These are phyloP conservation scores for Protomyces macrosporus DNA, from an alignment of 1,139 yeast species.

Conservation along the genomic window DNA sequence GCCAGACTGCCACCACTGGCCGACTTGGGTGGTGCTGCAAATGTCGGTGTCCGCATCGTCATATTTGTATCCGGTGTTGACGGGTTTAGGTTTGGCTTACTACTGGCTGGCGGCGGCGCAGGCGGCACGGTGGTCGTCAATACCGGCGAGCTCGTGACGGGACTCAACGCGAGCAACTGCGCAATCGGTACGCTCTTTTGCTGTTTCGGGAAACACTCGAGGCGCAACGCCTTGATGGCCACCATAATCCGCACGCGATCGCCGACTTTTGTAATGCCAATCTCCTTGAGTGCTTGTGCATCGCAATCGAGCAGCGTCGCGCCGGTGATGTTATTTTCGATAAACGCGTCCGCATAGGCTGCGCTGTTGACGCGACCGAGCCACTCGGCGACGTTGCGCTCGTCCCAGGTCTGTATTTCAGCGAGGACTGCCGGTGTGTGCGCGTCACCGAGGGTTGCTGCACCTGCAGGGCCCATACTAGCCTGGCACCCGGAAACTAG, in stretches of 20 bases:
- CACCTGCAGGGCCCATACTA: neutral
- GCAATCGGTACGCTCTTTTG: slow-evolving; percentile 1
- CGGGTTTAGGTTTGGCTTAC: neutral
- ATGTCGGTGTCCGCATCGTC: neutral
- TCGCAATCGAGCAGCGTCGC: slow-evolving; percentile 64
- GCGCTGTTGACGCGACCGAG: slow-evolving; percentile 39
- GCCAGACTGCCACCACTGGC: neutral
- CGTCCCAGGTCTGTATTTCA: slow-evolving; percentile 35
- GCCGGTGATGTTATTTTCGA: slow-evolving; percentile 51
- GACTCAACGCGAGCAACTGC: slow-evolving; percentile 25
- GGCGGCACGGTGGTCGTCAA: neutral
- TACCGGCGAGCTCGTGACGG: neutral
- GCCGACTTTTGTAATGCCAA: slow-evolving; percentile 75
- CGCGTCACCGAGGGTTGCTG: neutral
- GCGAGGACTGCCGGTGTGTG: neutral
- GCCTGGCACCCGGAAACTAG: too few species aligned
- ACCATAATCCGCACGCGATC: slow-evolving; percentile 67
- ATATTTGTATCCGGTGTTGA: neutral
- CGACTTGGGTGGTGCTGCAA: neutral
- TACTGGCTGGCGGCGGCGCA: neutral
- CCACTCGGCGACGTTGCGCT: slow-evolving; percentile 39
- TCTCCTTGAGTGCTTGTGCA: slow-evolving; percentile 58
- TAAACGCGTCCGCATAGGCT: slow-evolving; percentile 36
- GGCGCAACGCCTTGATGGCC: slow-evolving; percentile 41
- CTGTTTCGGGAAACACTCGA: slow-evolving; percentile 28